phyloP scores from a whole-genome alignment of 352 stramenopile species.

The Pilasporangium apinafurcum region DNA sequence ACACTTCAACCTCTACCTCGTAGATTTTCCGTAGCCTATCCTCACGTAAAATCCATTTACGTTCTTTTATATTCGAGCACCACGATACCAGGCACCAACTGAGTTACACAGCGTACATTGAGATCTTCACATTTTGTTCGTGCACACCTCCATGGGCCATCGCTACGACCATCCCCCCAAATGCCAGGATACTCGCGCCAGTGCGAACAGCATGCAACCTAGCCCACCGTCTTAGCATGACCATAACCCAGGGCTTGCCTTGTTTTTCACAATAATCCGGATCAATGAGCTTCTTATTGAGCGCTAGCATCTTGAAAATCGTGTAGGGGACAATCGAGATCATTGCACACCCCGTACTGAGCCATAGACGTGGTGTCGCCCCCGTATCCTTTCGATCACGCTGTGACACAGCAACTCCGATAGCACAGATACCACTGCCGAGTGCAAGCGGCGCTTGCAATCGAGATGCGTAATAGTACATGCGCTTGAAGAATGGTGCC shows the following conservation, averaged over 20 bases:
- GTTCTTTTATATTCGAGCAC: too few species aligned
- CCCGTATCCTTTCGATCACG: constrained; percentile 10
- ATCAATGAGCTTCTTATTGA: constrained; percentile 23
- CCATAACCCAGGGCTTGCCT: constrained; percentile 18
- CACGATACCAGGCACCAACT: too few species aligned
- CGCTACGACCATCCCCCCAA: constrained; percentile 27
- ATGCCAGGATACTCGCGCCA: constrained; percentile 20
- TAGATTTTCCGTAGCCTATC: too few species aligned
- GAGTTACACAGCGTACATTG: too few species aligned
- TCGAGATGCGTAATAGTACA: constrained; percentile 71
- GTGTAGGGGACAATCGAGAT: constrained; percentile 31
- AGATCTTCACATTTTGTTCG: too few species aligned
- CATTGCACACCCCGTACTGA: constrained; percentile 31
- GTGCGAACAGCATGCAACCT: constrained; percentile 27
- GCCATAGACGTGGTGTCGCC: constrained; percentile 42
- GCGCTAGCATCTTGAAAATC: constrained; percentile 21
- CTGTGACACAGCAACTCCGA: constrained; percentile 42
- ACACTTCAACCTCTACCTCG: too few species aligned
- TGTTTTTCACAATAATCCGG: constrained; percentile 7
- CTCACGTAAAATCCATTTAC: too few species aligned
- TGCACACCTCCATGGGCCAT: too few species aligned
- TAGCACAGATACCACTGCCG: constrained; percentile 39
- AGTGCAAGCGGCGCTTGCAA: constrained; percentile 56
- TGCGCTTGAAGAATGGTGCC: constrained; percentile 66
- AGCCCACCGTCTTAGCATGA: constrained; percentile 22